These are phyloP conservation scores for Meira nashicola DNA, from an alignment of 1,284 basidiomycete genomes.

Conservation along the genomic window DNA sequence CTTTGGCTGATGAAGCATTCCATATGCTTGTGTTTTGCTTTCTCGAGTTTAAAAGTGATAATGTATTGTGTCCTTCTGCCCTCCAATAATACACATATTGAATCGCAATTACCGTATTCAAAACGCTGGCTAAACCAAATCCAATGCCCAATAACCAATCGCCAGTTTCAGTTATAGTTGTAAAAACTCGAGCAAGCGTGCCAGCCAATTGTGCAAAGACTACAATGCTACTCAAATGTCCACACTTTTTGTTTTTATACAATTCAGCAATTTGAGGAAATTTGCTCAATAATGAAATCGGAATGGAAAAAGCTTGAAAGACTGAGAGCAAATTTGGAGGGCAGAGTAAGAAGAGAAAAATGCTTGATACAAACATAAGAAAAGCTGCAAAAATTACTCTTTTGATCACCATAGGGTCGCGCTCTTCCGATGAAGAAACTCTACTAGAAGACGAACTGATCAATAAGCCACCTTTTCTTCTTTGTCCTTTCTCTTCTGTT, in stretches of 20 bases:
- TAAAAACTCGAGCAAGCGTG: conserved; percentile 48
- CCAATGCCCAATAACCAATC: conserved; percentile 49
- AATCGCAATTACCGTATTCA: conserved; percentile 47
- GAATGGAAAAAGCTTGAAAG: conserved; percentile 46
- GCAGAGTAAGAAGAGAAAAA: conserved; percentile 34
- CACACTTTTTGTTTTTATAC: conserved; percentile 40
- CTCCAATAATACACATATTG: conserved; percentile 49
- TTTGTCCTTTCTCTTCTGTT: conserved; percentile 18
- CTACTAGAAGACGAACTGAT: neutral
- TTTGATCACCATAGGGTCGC: conserved; percentile 19
- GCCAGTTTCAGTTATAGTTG: conserved; percentile 51
- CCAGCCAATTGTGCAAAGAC: conserved; percentile 50
- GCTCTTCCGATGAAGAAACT: neutral
- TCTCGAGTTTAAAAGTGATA: too few relatives aligned
- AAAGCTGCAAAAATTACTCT: conserved; percentile 73
- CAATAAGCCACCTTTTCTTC: neutral
- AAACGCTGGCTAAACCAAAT: conserved; percentile 49
- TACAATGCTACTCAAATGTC: conserved; percentile 49
- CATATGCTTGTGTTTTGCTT: too few relatives aligned
- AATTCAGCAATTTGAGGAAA: conserved; percentile 51
- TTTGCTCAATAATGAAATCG: conserved; percentile 48
- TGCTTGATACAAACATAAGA: conserved; percentile 80
- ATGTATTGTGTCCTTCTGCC: conserved; percentile 5
- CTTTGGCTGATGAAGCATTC: too few relatives aligned
- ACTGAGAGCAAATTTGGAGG: conserved; percentile 32